phyloP scores from a whole-genome alignment of 1,139 yeast genomes.

The Sugiyamaella pinicola region DNA sequence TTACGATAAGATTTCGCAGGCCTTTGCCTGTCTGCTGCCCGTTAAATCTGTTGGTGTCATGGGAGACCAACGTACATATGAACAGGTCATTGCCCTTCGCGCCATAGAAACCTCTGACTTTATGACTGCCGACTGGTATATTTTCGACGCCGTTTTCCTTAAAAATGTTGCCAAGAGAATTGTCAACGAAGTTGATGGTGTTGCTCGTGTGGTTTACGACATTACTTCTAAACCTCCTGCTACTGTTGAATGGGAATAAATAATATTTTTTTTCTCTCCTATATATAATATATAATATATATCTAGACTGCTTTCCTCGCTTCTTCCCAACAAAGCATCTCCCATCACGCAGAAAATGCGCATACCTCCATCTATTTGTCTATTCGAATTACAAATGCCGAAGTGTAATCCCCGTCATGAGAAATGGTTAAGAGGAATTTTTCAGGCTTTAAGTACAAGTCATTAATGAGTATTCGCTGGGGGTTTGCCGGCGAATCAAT shows the following conservation, averaged over 20 bases:
- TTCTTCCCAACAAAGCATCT: too few species aligned
- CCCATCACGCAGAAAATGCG: too few species aligned
- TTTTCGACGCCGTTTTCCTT: conserved; percentile 88
- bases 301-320: background rate
- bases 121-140: conserved; percentile 99
- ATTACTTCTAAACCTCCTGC: conserved; percentile 99
- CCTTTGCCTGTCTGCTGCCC: conserved; percentile 94
- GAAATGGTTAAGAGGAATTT: conserved; percentile 58
- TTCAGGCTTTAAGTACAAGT: conserved; percentile 45
- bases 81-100: conserved; percentile 97
- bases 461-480: conserved; percentile 29
- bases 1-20: conserved; percentile 92
- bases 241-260: conserved; percentile 97
- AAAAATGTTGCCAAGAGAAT: conserved; percentile 94
- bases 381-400: conserved; percentile 39
- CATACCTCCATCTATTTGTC: too few species aligned
- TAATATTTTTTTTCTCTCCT: too few species aligned
- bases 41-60: conserved; percentile 98
- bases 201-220: conserved; percentile 98
- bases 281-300: conserved; percentile 11
- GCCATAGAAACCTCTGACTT: conserved; percentile 97
- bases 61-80: conserved; percentile 99
- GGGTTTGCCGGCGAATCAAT: conserved; percentile 12
- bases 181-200: conserved; percentile 98
- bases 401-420: conserved; percentile 62